Evolutionary conservation across 176 grass and related monocot species (phyloP).

Genomic region (Cenchrus purpureus): DNA sequence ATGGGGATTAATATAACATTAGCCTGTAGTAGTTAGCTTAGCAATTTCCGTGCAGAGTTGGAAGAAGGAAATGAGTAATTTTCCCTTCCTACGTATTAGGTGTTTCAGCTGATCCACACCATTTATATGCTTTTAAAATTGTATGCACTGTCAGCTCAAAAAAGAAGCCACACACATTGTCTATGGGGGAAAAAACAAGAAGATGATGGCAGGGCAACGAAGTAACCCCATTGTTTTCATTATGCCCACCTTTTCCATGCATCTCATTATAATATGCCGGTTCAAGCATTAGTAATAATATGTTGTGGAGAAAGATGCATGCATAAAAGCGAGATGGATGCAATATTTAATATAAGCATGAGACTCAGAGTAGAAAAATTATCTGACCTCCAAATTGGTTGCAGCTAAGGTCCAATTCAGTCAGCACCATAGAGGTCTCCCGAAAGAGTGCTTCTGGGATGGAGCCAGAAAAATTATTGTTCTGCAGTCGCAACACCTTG

Average conservation of each 20-base stretch:
- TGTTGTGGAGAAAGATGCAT: neutral
- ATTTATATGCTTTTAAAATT: neutral
- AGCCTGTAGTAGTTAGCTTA: neutral
- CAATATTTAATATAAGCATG: slow-evolving; percentile 6
- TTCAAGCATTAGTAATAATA: slow-evolving; percentile 31
- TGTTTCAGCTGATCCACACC: neutral
- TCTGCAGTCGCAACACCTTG: slow-evolving; percentile 70
- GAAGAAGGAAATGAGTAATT: neutral
- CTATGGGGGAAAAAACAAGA: neutral
- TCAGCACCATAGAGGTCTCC: slow-evolving; percentile 83
- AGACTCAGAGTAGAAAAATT: slow-evolving; percentile 3
- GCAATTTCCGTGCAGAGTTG: neutral
- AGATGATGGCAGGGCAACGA: neutral
- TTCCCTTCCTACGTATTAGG: neutral
- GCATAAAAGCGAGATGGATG: neutral
- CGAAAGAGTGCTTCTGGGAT: slow-evolving; percentile 79
- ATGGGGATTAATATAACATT: neutral
- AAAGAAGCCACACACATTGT: neutral
- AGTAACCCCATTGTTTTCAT: neutral
- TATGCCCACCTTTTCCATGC: neutral
- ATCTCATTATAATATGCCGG: neutral
- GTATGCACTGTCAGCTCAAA: neutral
- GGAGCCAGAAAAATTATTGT: slow-evolving; percentile 78
- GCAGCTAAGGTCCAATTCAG: slow-evolving; percentile 86
- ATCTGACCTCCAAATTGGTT: slow-evolving; percentile 84